Percentiles rank a stretch among this genome's conserved stretches.
These are phyloP conservation scores for Populus hybrid DNA, from an alignment of 441 rosid genomes.

Conservation along the genomic window DNA sequence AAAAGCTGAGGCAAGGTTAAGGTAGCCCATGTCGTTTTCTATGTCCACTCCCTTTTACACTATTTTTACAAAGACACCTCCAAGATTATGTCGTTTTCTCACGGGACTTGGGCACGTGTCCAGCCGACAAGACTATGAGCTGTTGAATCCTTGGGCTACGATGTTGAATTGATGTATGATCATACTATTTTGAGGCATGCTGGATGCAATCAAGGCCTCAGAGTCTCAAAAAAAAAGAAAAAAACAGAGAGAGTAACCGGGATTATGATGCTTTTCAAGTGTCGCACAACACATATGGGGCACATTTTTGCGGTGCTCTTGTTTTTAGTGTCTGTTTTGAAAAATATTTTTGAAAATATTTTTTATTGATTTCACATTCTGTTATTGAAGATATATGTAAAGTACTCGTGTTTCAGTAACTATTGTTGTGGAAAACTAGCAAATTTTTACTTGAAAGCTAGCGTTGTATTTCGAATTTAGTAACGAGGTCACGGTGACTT, in stretches of 20 bases:
- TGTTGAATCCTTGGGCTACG: neutral
- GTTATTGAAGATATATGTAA: too few relatives aligned
- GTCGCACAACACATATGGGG: too few relatives aligned
- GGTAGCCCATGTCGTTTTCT: too few relatives aligned
- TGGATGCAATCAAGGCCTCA: conserved; percentile 20
- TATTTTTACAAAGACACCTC: neutral
- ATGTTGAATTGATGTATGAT: conserved; percentile 22
- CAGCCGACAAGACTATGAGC: conserved; percentile 22
- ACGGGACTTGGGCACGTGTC: conserved; percentile 31
- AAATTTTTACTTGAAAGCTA: too few relatives aligned
- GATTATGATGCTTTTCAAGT: too few relatives aligned
- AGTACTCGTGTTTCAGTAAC: too few relatives aligned
- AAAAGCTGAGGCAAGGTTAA: neutral
- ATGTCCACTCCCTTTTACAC: neutral
- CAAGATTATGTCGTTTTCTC: conserved; percentile 25
- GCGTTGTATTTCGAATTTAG: too few relatives aligned
- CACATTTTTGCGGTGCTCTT: too few relatives aligned
- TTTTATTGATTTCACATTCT: neutral
- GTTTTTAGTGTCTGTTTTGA: too few relatives aligned
- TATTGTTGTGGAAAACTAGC: too few relatives aligned
- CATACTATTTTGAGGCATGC: conserved; percentile 29
- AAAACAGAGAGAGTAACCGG: too few relatives aligned
- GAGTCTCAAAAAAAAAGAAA: neutral
- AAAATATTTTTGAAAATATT: neutral
- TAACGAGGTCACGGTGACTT: too few relatives aligned